Base-by-base conservation (phyloP, 2,329 filamentous ascomycete species). In the Aureobasidium vineae region DNA sequence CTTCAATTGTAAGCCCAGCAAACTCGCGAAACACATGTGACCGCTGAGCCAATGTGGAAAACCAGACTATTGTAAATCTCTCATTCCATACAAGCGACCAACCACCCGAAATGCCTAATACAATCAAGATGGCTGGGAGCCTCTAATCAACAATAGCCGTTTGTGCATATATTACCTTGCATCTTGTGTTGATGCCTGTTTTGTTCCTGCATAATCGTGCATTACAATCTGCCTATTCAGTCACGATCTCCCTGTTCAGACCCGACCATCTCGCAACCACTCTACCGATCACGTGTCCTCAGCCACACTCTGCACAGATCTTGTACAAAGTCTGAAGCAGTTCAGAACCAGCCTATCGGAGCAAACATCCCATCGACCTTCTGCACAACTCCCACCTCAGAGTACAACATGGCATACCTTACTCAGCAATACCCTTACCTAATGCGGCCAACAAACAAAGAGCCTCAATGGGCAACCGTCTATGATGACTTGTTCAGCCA, bases 401-500 rank as follows among this genome's bases (percentile, higher is more conserved):
- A 49, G 11, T 38, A 38, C 43, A 52, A 41, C 19, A 69, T 67
- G 65, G 66, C 68, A 33, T 54, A 38, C 28, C 63, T 65, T 49
- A 64, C 45, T 31, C 28, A 47, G 28, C 63, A 65, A 6, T 36
- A 63, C 45, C 61, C 54, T 59, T 68, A 63, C 66, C 66, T 63
- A 61, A 68, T 69, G 49, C 68, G 68, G 56, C 26, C 81, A 70
- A 76, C 77, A 74, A 79, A 83, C 78, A 85, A 83, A 82, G 79
- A 79, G 68, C 76, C 77, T 72, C 81, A 82, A 66, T 82, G 82
- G 78, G 80, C 83, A 71, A 84, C 86, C 74, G 80, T 85, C 68
- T 82, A 82, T 77, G 83, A 84, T 77, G 83, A 85, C 75, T 80
- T 88, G 76, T 88, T 89, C 79, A 85, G 86, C 72, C 82, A 87